Conservation (phyloP, 148 eudicot genomes). For the Bassia scoparia region DNA sequence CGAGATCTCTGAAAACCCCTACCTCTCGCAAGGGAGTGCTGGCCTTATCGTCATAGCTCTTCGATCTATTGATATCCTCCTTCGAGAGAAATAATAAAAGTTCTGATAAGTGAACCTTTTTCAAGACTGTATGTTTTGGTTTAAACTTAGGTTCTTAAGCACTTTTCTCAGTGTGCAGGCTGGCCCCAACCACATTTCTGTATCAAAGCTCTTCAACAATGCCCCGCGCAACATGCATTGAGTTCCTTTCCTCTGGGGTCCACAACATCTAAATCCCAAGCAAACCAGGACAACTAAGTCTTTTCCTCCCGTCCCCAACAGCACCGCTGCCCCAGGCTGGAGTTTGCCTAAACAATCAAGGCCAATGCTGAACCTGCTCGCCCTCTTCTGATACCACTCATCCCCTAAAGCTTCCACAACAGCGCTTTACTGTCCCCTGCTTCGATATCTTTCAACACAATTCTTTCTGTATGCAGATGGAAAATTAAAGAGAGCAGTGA, state of each 20-base stretch:
- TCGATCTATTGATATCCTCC: too few relatives aligned
- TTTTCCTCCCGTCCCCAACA: conserved; percentile 59
- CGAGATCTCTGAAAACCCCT: conserved; percentile 77
- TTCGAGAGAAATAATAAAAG: too few relatives aligned
- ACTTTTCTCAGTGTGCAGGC: conserved; percentile 62
- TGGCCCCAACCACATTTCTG: conserved; percentile 64
- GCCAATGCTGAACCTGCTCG: conserved; percentile 78
- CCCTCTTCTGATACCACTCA: conserved; percentile 82
- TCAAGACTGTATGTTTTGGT: too few relatives aligned
- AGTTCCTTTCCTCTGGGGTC: conserved; percentile 80
- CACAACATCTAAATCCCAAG: conserved; percentile 70
- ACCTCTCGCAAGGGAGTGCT: conserved; percentile 80
- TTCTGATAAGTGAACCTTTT: too few relatives aligned
- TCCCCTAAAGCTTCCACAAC: conserved; percentile 52
- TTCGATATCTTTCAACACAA: conserved; percentile 50
- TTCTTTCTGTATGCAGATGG: conserved; percentile 63
- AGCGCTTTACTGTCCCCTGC: conserved; percentile 58
- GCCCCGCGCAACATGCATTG: conserved; percentile 95
- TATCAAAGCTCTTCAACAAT: conserved; percentile 70
- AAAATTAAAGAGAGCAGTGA: conserved; percentile 79
- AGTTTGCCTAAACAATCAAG: conserved; percentile 64
- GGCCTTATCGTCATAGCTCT: conserved; percentile 97
- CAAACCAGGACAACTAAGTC: conserved; percentile 56
- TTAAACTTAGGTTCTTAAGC: too few relatives aligned
- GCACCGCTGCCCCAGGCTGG: conserved; percentile 69